Evolutionary conservation across 148 eudicot genomes (phyloP), one percentile per base, ranked within the genome.

Genomic region (Fagopyrum esculentum): DNA sequence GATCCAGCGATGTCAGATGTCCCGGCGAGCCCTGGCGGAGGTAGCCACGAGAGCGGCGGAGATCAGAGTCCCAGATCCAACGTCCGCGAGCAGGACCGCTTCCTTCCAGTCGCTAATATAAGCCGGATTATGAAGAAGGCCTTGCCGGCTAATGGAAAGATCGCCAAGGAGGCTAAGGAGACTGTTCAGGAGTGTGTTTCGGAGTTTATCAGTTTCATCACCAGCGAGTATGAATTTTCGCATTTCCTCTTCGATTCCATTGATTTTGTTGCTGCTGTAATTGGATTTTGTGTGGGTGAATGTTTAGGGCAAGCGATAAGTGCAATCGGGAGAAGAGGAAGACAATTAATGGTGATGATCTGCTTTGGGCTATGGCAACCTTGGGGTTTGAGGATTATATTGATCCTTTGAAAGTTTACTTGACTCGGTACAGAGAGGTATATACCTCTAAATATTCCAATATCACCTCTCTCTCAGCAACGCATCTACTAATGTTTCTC

Each of bases 271-370:
- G 0, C 4, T 22, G 45, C 22, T 47, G 73, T 6, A 57, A 57
- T 19, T 57, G 11, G 64, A 13, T 10, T 16, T 57, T 10, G 22
- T 3, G 1, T 55, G 5, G 4, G 16, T 55, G 19, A n/a, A 2
- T 19, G 44, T 57, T 16, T 15, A 93, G 98, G 87, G 98, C 98
- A 40, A 93, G 98, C 71, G 98, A 93, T 73, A 93, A 90, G 87
- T 93, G 98, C 80, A 93, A 86, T 83, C 89, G 88, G 77, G 98
- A 93, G 83, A 93, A 93, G 81, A 84, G 98, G 80, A 93, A 93
- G 86, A 93, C 98, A 1, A 90, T 93, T 50, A 93, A 93, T 82
- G 98, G 98, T n/a, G 98, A 93, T 82, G 98, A 93, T 87, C 84
- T 93, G 78, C 81, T 93, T 40, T 93, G 96, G 98, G 98, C 98